Base-by-base conservation (phyloP, 345 rosid genomes). In the Populus euphratica region DNA sequence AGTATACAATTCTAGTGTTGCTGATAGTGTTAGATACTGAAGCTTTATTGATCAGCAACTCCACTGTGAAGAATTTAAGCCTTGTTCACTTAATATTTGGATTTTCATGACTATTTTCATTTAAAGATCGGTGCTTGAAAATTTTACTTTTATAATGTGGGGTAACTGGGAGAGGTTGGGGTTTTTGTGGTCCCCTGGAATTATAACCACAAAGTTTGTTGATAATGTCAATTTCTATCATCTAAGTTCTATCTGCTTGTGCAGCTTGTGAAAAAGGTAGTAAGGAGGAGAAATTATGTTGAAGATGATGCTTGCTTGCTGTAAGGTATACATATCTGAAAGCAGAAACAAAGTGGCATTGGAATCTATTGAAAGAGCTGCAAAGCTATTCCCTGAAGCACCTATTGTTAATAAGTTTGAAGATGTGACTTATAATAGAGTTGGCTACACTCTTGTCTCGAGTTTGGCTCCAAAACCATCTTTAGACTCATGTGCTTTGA, bases 261-360 rank as follows among this genome's bases (percentile, higher is more conserved):
- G 82, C 90, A 86, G 80, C 73, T 81, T 73, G 69, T 67, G 64
- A 71, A 52, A 69, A 72, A 76, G 78, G 77, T 38, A 39, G 77
- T 49, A 70, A 35, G 73, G 82, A 76, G 77, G 77, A 80, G 80
- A 47, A 41, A 83, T 62, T 73, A 94, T 95, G 96, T 81, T 84
- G 85, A 91, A 85, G 83, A 73, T 75, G 80, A 82, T 90, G 87
- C 92, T 95, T 83, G 89, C 87, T 68, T 92, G 99, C 83, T 90
- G 98, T 80, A 91, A 95, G 82, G 88, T 93, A 29, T 95, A 93
- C 84, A 87, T 93, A 75, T 95, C 96, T 25, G 99, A 93, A 76
- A 89, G 91, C 76, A 84, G 85, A 79, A 93, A 92, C 76, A 90
- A 78, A 82, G 83, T 81, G 35, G 94, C 98, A 8, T 88, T 95